phyloP scores from a whole-genome alignment of 1,139 yeast genomes.

The Blastobotrys buckinghamii region DNA sequence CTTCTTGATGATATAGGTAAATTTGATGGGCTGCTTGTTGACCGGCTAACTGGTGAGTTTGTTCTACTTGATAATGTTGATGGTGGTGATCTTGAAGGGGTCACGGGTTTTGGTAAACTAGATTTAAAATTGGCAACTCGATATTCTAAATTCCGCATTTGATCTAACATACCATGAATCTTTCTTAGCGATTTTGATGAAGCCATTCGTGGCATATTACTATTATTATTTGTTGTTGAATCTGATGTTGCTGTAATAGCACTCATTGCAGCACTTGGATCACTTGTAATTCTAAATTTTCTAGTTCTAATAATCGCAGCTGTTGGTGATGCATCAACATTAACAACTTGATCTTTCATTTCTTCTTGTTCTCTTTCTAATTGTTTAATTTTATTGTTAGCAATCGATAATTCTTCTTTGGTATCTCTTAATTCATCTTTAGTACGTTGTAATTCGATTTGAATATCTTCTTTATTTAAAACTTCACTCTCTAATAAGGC shows the following conservation, averaged over 20 bases:
- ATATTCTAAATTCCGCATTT: slow-evolving; percentile 28
- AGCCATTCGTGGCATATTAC: slow-evolving; percentile 20
- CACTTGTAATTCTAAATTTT: slow-evolving; percentile 13
- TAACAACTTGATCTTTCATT: background rate
- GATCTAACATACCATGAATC: slow-evolving; percentile 33
- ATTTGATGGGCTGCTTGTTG: slow-evolving; percentile 5
- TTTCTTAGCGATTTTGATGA: slow-evolving; percentile 30
- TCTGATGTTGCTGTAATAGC: slow-evolving; percentile 12
- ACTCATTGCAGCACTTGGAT: slow-evolving; percentile 13
- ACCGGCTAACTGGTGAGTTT: slow-evolving; percentile 1
- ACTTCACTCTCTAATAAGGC: slow-evolving; percentile 34
- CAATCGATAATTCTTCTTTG: slow-evolving; percentile 29
- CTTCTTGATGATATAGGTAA: slow-evolving; percentile 12
- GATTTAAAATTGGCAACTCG: slow-evolving; percentile 31
- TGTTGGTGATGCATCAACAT: slow-evolving; percentile 4
- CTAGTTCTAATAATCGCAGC: slow-evolving; percentile 4
- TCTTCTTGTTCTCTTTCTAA: slow-evolving; percentile 10
- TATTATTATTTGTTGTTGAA: slow-evolving; percentile 6
- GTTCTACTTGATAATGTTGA: slow-evolving; percentile 5
- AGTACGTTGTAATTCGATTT: slow-evolving; percentile 31
- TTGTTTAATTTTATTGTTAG: slow-evolving; percentile 14
- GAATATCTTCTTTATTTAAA: slow-evolving; percentile 24
- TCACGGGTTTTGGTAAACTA: slow-evolving; percentile 24
- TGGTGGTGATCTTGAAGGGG: slow-evolving; percentile 17
- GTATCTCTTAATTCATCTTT: slow-evolving; percentile 34